Evolutionary conservation across 139 green algal genomes (phyloP), one percentile per base, ranked within the genome.

Genomic region (Bryopsis sp.): DNA sequence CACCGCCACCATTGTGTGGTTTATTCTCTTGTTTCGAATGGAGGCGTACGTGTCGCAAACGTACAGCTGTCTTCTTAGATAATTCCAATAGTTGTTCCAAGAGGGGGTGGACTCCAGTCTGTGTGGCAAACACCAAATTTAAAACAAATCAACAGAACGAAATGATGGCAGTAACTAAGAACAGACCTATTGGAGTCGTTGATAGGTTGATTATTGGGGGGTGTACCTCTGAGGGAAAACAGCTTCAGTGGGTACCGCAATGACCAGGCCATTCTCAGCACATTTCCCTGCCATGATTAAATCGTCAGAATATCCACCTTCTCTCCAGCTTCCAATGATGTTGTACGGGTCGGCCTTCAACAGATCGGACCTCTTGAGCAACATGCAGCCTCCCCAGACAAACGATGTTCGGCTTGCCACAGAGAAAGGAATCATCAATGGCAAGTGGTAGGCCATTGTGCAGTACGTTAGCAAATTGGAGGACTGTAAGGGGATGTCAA

Each of bases 361-460:
- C 19, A 76, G 43, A 0, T 72, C 36, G n/a, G n/a, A n/a, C 11
- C 72, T n/a, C 0, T 87, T 64, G 48, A 97, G 77, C 73, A 95
- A 39, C 88, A 95, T 93, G 83, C 86, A 96, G 28, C 91, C 91
- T 46, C 90, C 90, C 87, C 90, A 96, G 29, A 95, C 87, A 79
- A 95, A 95, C 2, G 59, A 26, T 15, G 70, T 87, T 32, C 72
- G 58, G 28, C 80, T 71, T 31, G n/a, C 31, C 6, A 87, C 43
- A 0, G 79, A 86, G 69, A 96, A 93, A 32, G 76, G 81, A 28
- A 95, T 88, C 6, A 91, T 72, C 64, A 96, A 76, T 34, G 88
- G 88, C 26, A 94, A 74, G 79, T 95, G 88, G 77, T 92, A 95
- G 2, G 70, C 71, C 57, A 87, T 69, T 3, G 62, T 78, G 28